These are phyloP conservation scores for Nakazawaea siamensis DNA, from an alignment of 805 yeast genomes.

Conservation along the genomic window DNA sequence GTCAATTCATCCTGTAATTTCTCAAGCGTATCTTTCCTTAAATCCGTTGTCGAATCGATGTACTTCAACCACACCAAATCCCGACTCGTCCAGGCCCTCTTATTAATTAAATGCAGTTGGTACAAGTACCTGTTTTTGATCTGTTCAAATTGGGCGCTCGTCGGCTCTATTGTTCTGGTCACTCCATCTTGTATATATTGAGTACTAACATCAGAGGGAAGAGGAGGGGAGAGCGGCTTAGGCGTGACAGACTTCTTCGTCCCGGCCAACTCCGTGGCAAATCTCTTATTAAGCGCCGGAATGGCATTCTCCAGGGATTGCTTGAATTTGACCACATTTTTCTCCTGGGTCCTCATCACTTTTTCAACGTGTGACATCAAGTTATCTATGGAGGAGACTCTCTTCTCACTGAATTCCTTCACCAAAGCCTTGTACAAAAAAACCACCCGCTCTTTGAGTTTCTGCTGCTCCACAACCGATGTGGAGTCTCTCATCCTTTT, in stretches of 20 bases:
- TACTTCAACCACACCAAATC: conserved; percentile 6
- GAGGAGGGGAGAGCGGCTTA: conserved; percentile 12
- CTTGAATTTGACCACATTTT: conserved; percentile 14
- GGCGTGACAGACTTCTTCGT: background rate
- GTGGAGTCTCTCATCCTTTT: too few species aligned
- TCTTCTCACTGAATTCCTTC: conserved; percentile 19
- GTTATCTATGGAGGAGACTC: conserved; percentile 23
- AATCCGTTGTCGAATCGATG: too few species aligned
- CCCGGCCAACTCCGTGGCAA: conserved; percentile 11
- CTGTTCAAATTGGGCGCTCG: conserved; percentile 8
- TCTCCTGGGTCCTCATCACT: conserved; percentile 16
- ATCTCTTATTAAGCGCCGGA: conserved; percentile 12
- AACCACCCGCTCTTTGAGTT: background rate
- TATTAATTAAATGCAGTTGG: conserved; percentile 1
- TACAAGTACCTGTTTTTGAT: conserved; percentile 11
- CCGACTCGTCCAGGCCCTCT: background rate
- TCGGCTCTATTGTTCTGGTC: conserved; percentile 12
- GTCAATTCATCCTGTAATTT: background rate
- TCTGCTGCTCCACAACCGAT: too few species aligned
- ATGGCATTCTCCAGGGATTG: conserved; percentile 12
- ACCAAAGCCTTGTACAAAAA: conserved; percentile 21
- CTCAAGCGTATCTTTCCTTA: too few species aligned
- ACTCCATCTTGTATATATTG: conserved; percentile 18
- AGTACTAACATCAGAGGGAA: conserved; percentile 12
- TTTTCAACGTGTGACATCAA: conserved; percentile 24